Evolutionary conservation across 345 rosid genomes (phyloP).

Genomic region (Passiflora organensis): DNA sequence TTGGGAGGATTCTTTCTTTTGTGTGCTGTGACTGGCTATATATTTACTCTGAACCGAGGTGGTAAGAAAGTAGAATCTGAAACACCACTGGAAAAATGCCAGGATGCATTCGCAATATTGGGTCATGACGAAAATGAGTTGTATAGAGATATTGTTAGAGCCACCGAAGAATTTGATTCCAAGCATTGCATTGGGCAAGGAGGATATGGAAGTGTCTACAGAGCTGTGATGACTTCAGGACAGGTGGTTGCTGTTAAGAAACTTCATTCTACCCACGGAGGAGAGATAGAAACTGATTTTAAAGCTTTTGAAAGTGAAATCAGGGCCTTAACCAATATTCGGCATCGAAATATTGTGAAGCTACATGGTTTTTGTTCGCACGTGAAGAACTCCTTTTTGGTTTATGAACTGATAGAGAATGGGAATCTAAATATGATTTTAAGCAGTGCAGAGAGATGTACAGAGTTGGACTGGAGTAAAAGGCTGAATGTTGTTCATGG

Average conservation of each 20-base stretch:
- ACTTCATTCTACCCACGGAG: neutral
- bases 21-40: neutral
- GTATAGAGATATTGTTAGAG: neutral
- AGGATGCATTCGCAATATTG: neutral
- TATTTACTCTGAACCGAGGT: neutral
- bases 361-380: neutral
- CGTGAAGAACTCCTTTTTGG: slow-evolving; percentile 1
- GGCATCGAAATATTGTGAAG: slow-evolving; percentile 9
- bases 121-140: neutral
- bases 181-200: neutral
- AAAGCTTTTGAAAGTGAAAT: slow-evolving; percentile 6
- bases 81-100: neutral
- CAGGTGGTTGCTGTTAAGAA: neutral
- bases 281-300: neutral
- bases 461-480: neutral
- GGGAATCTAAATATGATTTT: neutral
- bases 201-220: neutral
- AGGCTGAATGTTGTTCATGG: neutral
- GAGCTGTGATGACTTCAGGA: neutral
- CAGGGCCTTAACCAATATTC: neutral
- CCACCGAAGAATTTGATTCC: neutral
- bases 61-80: neutral
- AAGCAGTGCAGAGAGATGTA: neutral
- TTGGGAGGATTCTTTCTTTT: neutral
- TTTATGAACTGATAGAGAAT: slow-evolving; percentile 5